Evolutionary conservation across 2,329 filamentous ascomycete genomes (phyloP).

Genomic region (Colletotrichum sublineola): DNA sequence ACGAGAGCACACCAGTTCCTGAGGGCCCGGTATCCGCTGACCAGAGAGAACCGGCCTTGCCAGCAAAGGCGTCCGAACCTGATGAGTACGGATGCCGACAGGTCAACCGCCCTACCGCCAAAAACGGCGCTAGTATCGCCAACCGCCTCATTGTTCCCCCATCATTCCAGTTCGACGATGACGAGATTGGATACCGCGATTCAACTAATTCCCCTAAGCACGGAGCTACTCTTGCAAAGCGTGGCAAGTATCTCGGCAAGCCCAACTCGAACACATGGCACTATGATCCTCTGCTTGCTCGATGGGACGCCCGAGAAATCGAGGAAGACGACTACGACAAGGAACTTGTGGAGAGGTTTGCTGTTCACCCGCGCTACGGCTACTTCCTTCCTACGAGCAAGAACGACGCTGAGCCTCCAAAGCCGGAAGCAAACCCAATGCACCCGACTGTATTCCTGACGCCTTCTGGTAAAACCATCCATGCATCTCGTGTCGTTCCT

Average conservation of each 20-base stretch:
- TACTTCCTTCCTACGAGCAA: constrained; percentile 63
- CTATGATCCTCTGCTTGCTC: constrained; percentile 66
- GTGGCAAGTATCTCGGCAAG: constrained; percentile 66
- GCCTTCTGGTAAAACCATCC: constrained; percentile 61
- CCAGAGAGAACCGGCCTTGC: constrained; percentile 47
- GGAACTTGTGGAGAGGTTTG: constrained; percentile 62
- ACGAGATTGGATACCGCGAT: constrained; percentile 72
- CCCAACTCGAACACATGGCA: constrained; percentile 68
- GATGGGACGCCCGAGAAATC: constrained; percentile 65
- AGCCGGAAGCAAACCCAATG: constrained; percentile 58
- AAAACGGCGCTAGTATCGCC: constrained; percentile 54
- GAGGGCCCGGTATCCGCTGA: constrained; percentile 47
- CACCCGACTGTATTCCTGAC: constrained; percentile 65
- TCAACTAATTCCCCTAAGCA: constrained; percentile 68
- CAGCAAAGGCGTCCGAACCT: constrained; percentile 55
- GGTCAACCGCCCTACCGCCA: constrained; percentile 57
- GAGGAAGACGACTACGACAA: constrained; percentile 65
- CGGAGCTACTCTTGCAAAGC: constrained; percentile 64
- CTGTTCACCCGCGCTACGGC: constrained; percentile 67
- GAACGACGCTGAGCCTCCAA: constrained; percentile 59
- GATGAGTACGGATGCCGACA: constrained; percentile 67
- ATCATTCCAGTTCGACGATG: constrained; percentile 62
- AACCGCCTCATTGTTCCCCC: constrained; percentile 68
- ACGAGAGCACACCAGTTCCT: constrained; percentile 45
- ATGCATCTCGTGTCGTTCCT: constrained; percentile 59